Base-by-base conservation (phyloP, 495 filamentous ascomycete genomes). In the Haplographium delicatum region DNA sequence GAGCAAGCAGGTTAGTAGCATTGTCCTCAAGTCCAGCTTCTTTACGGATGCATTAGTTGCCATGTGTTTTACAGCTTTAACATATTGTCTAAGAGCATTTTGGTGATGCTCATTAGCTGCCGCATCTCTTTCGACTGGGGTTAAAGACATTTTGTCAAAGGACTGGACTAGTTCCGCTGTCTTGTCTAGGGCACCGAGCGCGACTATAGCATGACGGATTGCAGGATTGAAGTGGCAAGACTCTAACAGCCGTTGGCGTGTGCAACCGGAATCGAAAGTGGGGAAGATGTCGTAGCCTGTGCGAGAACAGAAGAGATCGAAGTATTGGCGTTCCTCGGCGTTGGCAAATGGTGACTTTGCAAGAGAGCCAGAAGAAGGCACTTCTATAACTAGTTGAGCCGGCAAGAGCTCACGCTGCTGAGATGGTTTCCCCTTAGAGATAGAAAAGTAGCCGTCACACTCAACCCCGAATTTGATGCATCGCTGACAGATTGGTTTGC, bases 181-280 rank as follows among this genome's bases (percentile, higher is more conserved):
- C 56, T 81, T 76, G 50, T 84, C 82, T 16, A 82, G 65, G 0
- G 80, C 76, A 28, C 78, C 76, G 10, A 85, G 64, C 23, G 82
- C 82, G 8, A 84, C 68, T 3, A 83, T 70, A 13, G 82, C 79
- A 61, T 85, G 81, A 13, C 76, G 71, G 38, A 85, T 78, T 5
- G 76, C 69, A 4, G 81, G 68, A 59, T 83, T 77, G 23, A 71
- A 72, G 37, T 78, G 72, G 28, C 76, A 79, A 50, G 76, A 76
- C 56, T 80, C 75, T 33, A 82, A 62, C 16, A 85, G 65, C 7
- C 62, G 66, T 48, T 59, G 68, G 11, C 67, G 72, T 78, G 79
- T 84, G 50, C 81, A 79, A 6, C 71, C 74, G 3, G 77, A 80
- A 45, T 72, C 67, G 40, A 81, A 83, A 54, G 78, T 76, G 3